A percentile compares a stretch with the other conserved stretches of the same genome.
Conservation (phyloP, 768 basidiomycete genomes). For the Myochromella boudieri region DNA sequence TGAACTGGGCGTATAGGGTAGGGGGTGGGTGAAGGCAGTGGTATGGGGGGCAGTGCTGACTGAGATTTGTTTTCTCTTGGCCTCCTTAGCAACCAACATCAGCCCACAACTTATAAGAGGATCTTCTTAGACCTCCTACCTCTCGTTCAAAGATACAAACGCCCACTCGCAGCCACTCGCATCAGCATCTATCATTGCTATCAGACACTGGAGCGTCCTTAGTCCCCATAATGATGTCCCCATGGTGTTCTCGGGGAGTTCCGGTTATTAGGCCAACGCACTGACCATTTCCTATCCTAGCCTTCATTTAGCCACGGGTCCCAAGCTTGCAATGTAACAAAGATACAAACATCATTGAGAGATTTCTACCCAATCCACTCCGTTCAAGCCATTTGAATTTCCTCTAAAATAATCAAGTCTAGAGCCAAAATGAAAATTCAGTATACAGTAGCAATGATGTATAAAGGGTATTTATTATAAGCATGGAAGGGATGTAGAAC, state of each 20-base stretch:
- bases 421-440: slow-evolving; percentile 17
- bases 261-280: neutral
- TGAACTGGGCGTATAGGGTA: no score
- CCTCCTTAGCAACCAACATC: slow-evolving; percentile 12
- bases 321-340: no score
- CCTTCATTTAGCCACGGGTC: no score
- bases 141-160: neutral
- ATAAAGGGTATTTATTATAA: slow-evolving; percentile 34
- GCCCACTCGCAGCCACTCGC: slow-evolving; percentile 1
- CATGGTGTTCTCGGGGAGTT: neutral
- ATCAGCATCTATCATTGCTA: slow-evolving; percentile 17
- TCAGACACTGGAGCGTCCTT: slow-evolving; percentile 2
- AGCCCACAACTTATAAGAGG: neutral
- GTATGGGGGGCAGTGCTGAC: no score
- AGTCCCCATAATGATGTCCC: neutral
- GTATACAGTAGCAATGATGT: slow-evolving; percentile 17
- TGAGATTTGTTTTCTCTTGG: neutral
- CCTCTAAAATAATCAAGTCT: no score
- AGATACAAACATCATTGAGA: no score
- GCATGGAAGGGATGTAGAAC: slow-evolving; percentile 15
- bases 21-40: no score
- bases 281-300: slow-evolving; percentile 1
- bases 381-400: neutral
- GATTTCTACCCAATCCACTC: no score
- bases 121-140: slow-evolving; percentile 1